Conservation (phyloP, 2,329 filamentous ascomycete genomes). For the Cladosporium sp. region DNA sequence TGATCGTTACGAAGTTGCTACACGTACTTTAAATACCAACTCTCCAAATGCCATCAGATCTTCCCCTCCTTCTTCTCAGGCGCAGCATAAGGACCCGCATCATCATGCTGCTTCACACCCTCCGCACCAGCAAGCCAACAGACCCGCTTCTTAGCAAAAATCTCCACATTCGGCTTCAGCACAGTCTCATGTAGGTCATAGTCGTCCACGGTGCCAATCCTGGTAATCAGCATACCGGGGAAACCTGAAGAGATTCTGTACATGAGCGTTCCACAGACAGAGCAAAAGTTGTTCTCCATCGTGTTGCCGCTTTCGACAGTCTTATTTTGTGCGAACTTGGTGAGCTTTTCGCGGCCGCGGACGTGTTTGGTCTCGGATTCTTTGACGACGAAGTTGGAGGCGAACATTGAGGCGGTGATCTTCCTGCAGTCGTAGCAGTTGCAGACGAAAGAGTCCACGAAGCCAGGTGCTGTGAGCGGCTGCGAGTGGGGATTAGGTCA, state of each 20-base stretch:
- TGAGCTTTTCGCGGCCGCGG: slow-evolving; percentile 51
- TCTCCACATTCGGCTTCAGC: slow-evolving; percentile 42
- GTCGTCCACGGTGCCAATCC: slow-evolving; percentile 61
- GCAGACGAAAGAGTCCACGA: slow-evolving; percentile 54
- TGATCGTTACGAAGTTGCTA: neutral
- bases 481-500: slow-evolving; percentile 17
- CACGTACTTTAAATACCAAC: neutral
- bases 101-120: neutral
- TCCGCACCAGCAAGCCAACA: slow-evolving; percentile 5
- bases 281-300: slow-evolving; percentile 63
- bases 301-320: slow-evolving; percentile 45
- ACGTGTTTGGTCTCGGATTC: slow-evolving; percentile 40
- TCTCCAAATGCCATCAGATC: neutral
- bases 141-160: neutral
- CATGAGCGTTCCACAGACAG: slow-evolving; percentile 57
- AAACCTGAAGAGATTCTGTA: slow-evolving; percentile 47
- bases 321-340: slow-evolving; percentile 41
- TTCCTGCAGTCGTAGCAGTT: slow-evolving; percentile 60
- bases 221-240: slow-evolving; percentile 47
- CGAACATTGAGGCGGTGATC: slow-evolving; percentile 60
- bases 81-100: neutral
- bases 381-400: slow-evolving; percentile 53
- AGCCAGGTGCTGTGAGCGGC: slow-evolving; percentile 41
- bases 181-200: slow-evolving; percentile 54
- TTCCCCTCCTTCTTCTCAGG: neutral